Base-by-base conservation (phyloP, 192 early-diverging fungal species). In the Coemansia sp. region DNA sequence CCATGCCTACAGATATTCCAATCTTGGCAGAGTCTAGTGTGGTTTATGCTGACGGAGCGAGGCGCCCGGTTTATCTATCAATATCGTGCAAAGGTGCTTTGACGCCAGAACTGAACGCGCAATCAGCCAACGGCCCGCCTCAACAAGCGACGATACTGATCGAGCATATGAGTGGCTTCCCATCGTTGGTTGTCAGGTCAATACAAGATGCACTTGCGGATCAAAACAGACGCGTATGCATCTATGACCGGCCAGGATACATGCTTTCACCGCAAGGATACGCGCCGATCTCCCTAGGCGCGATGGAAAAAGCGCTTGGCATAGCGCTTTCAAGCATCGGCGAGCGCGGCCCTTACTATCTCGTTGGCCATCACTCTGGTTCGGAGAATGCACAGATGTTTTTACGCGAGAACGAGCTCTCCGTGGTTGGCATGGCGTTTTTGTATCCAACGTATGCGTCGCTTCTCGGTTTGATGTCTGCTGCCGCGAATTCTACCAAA, bases 181-280 rank as follows among this genome's bases (percentile, higher is more conserved):
- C 76, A 15, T 73, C 76, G 0, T 15, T 65, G 23, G 58, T 70
- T 19, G 66, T 64, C 48, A 62, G 29, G 19, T 79, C 76, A 0
- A 38, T 79, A 2, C 76, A 73, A 14, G 40, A 59, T 0, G 63
- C 62, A 11, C 54, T 79, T 4, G 32, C 66, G 5, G 46, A 62
- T 49, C 71, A 70, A 13, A 59, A 63, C 50, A 67, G 63, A 11
- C 76, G 71, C 5, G 71, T 79, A 1, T 79, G 76, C 19, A 29
- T 67, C 11, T 79, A 79, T 53, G 76, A 79, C 52, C 36, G 76
- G 22, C 76, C 76, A 4, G 76, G 76, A 17, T 79, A 73, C 58
- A 70, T 70, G 71, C 56, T 65, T 20, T 73, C 76, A 14, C 76
- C 76, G 20, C 76, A 73, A 54, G 76, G 76, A 41, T 73, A 57